A percentile compares a stretch with the other conserved stretches of the same genome.
Evolutionary conservation across 441 rosid species (phyloP).

Genomic region (Cnidoscolus chayamansa): DNA sequence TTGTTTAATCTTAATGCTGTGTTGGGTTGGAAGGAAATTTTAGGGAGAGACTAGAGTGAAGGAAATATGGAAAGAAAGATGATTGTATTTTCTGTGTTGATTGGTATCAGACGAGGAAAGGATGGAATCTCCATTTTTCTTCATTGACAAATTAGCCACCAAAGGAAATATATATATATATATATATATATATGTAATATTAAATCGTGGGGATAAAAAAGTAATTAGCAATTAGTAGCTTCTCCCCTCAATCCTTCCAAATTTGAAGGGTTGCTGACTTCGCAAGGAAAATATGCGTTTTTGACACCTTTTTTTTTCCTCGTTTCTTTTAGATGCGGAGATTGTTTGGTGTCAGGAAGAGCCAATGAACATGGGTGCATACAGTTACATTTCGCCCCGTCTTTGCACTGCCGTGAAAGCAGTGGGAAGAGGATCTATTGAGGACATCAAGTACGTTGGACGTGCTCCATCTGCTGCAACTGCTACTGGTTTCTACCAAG

Average conservation of each 20-base stretch:
- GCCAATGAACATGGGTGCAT: constrained; percentile 97
- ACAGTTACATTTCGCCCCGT: constrained; percentile 68
- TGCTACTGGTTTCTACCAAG: constrained; percentile 85
- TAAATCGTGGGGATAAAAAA: too few species aligned
- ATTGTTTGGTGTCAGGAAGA: constrained; percentile 99
- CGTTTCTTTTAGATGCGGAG: constrained; percentile 64
- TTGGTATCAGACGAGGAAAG: too few species aligned
- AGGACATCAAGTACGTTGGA: constrained; percentile 76
- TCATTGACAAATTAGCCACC: too few species aligned
- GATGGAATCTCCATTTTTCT: too few species aligned
- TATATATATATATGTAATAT: too few species aligned
- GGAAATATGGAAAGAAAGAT: too few species aligned
- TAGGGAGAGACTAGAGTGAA: too few species aligned
- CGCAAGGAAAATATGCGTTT: neutral
- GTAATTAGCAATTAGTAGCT: too few species aligned
- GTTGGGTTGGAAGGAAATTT: neutral
- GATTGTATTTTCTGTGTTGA: too few species aligned
- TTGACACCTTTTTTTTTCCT: constrained; percentile 3
- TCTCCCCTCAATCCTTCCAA: too few species aligned
- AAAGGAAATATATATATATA: too few species aligned
- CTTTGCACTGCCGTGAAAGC: constrained; percentile 68
- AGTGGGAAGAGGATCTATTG: constrained; percentile 56
- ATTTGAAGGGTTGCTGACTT: neutral
- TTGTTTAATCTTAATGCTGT: neutral
- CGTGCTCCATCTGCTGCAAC: constrained; percentile 94